Conservation (phyloP, 345 rosid species). For the Acer yangbiense region DNA sequence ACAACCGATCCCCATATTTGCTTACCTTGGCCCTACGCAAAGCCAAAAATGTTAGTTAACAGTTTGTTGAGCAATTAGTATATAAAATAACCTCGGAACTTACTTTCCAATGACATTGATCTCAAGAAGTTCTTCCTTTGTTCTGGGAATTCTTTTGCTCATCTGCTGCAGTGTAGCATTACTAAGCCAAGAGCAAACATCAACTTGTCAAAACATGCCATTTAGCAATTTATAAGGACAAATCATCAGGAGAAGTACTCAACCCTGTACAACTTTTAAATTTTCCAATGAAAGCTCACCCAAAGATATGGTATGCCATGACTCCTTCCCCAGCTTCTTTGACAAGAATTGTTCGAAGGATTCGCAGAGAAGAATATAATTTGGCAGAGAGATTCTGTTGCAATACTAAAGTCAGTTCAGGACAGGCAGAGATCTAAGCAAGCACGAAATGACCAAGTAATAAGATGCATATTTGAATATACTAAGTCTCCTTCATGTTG, state of each 20-base stretch:
- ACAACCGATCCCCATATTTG: conserved; percentile 75
- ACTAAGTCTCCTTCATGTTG: conserved; percentile 69
- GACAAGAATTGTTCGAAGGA: conserved; percentile 74
- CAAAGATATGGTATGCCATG: conserved; percentile 92
- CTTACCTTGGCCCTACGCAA: conserved; percentile 68
- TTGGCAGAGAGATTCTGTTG: conserved; percentile 73
- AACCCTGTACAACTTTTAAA: neutral
- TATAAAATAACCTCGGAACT: conserved; percentile 32
- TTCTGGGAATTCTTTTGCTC: conserved; percentile 78
- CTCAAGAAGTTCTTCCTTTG: conserved; percentile 92
- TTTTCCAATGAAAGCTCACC: conserved; percentile 43
- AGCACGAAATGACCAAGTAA: conserved; percentile 17
- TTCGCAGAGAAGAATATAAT: conserved; percentile 64
- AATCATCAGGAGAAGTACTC: neutral
- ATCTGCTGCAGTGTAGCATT: conserved; percentile 76
- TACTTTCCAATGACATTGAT: conserved; percentile 94
- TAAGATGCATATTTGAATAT: conserved; percentile 23
- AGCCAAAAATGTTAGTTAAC: conserved; percentile 7
- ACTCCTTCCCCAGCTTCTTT: conserved; percentile 88
- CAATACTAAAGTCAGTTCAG: conserved; percentile 7
- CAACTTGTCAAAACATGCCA: neutral
- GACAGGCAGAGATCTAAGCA: conserved; percentile 8
- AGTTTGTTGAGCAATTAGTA: neutral
- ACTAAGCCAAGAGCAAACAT: conserved; percentile 38
- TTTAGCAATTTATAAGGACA: neutral